phyloP scores from a whole-genome alignment of 2,329 filamentous ascomycete species.

The Fulvia fulva region DNA sequence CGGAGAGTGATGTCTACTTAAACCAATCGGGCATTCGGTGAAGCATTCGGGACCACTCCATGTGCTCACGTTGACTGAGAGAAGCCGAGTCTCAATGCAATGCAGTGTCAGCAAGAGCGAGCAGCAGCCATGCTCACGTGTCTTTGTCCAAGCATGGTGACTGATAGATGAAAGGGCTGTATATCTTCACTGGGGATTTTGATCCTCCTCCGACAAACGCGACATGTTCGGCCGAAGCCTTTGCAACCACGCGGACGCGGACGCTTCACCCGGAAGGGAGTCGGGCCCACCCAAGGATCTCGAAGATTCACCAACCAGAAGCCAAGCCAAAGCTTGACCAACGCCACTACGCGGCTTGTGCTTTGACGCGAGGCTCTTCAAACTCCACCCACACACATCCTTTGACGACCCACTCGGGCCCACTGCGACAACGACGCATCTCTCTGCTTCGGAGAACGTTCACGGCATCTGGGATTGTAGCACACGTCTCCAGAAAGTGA shows the following conservation, averaged over 20 bases:
- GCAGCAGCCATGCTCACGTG: no score
- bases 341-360: neutral
- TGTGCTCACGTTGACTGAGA: no score
- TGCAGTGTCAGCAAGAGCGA: no score
- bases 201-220: neutral
- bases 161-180: no score
- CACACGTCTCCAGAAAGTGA: neutral
- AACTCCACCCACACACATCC: neutral
- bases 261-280: no score
- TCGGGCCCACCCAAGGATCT: no score
- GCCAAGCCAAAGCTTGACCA: neutral
- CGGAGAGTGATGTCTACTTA: neutral
- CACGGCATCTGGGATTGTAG: neutral
- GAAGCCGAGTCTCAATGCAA: no score
- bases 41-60: no score
- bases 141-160: no score
- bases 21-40: no score
- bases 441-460: neutral
- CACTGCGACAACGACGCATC: neutral
- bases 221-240: neutral
- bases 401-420: neutral
- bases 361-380: neutral
- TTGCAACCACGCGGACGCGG: neutral
- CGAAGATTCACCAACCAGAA: neutral
- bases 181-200: no score